Conservation (phyloP, 2,329 filamentous ascomycete species). For the Thielaviopsis musarum region DNA sequence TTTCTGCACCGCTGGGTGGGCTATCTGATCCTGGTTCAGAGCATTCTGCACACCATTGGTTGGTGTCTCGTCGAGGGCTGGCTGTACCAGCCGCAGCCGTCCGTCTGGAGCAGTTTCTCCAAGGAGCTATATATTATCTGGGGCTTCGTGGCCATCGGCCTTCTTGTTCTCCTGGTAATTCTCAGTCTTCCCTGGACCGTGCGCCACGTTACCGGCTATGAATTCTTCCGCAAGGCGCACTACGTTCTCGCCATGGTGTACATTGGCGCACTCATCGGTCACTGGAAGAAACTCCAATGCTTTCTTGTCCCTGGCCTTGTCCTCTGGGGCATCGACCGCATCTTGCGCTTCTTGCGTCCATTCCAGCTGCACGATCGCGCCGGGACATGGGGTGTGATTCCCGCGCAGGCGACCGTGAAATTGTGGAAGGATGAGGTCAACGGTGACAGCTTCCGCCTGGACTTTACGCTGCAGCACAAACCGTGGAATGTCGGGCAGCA, state of each 20-base stretch:
- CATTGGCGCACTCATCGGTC: conserved; percentile 58
- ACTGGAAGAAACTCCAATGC: conserved; percentile 52
- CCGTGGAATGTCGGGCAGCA: conserved; percentile 53
- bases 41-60: conserved; percentile 49
- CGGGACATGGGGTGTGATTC: conserved; percentile 13
- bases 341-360: conserved; percentile 38
- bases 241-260: conserved; percentile 59
- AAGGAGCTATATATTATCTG: conserved; percentile 53
- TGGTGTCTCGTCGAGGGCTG: conserved; percentile 51
- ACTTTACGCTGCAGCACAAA: conserved; percentile 44
- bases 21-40: conserved; percentile 54
- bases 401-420: conserved; percentile 20
- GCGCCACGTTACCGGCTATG: conserved; percentile 47
- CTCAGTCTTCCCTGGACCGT: conserved; percentile 42
- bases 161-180: conserved; percentile 44
- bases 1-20: conserved; percentile 65
- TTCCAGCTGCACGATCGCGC: conserved; percentile 41
- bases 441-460: conserved; percentile 47
- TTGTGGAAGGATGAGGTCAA: conserved; percentile 38
- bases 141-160: conserved; percentile 50
- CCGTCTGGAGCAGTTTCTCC: conserved; percentile 38
- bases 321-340: conserved; percentile 49
- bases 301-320: conserved; percentile 51
- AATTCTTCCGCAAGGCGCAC: conserved; percentile 60
- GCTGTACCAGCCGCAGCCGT: conserved; percentile 57